Evolutionary conservation across 805 yeast genomes (phyloP).

Genomic region (Kodamaea fukazawae): DNA sequence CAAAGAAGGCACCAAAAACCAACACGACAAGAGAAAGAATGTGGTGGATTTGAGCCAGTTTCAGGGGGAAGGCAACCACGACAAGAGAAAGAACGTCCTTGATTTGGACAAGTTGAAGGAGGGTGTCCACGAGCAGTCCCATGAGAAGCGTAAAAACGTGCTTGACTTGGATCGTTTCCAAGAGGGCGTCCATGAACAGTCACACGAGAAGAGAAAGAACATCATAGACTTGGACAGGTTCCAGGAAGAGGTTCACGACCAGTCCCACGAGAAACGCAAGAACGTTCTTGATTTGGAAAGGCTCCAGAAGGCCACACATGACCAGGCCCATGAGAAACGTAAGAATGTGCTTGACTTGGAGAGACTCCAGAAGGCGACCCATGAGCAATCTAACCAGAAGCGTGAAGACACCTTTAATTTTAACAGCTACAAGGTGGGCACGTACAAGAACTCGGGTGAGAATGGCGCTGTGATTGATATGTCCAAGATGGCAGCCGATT

Average conservation of each 20-base stretch:
- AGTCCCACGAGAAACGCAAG: conserved; percentile 6
- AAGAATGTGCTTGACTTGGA: conserved; percentile 7
- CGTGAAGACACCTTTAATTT: neutral
- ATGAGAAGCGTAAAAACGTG: conserved; percentile 7
- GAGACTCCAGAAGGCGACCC: conserved; percentile 4
- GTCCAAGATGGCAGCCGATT: conserved; percentile 4
- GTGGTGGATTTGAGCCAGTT: conserved; percentile 7
- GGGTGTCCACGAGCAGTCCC: neutral
- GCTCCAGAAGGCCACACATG: conserved; percentile 2
- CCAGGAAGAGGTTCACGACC: neutral
- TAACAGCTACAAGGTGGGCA: neutral
- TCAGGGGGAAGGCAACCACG: neutral
- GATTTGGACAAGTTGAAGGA: conserved; percentile 7
- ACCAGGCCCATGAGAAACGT: conserved; percentile 1
- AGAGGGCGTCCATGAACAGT: neutral
- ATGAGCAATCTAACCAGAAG: neutral
- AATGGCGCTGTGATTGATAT: conserved; percentile 3
- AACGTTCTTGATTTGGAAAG: conserved; percentile 6
- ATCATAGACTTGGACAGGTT: conserved; percentile 8
- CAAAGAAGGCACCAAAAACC: neutral
- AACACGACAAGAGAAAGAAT: conserved; percentile 5
- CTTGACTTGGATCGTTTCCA: conserved; percentile 8
- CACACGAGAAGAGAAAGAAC: conserved; percentile 8
- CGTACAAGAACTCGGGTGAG: too few species aligned
- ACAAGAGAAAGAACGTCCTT: conserved; percentile 10